Evolutionary conservation across 805 yeast species (phyloP), one percentile per base, ranked within the genome.

Genomic region (Suhomyces sp.): DNA sequence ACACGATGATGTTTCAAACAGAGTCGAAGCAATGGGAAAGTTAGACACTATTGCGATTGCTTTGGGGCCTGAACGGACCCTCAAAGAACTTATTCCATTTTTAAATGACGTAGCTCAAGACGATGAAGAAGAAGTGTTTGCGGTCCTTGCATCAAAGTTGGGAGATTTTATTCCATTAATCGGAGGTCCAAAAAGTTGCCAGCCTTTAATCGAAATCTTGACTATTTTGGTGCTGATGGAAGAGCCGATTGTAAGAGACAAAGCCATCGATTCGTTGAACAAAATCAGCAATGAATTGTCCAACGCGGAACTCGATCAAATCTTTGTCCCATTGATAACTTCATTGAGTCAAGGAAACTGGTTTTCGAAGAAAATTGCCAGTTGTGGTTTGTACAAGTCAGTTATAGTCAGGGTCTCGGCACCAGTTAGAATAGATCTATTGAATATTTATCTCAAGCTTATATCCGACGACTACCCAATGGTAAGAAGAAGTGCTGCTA

Each of bases 91-190:
- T 64, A 77, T 94, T 49, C 97, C 98, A 35, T 94, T 93, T 63
- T 78, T 94, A 55, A 89, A 86, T 59, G 92, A 87, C 55, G 94
- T 87, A 22, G 90, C 92, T 8, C 94, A 89, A 58, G 99, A 94
- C 62, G 99, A 96, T 67, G 99, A 94, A 72, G 99, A 94, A 70
- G 99, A 94, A 72, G 97, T 94, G 6, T 86, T 93, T 70, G 89
- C 97, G 1, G 93, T 91, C 19, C 79, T 96, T 56, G 97, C 97
- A 3, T 89, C 87, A 60, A 93, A 92, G 75, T 74, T 94, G 60
- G 96, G 96, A 19, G 81, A 82, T 52, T 93, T 94, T 67, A 84
- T 91, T 33, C 96, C 97, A 4, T 81, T 84, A 53, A 84, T 94
- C 52, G 99, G 99, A 46, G 99, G 99, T 35, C 76, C 72, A 53